Conservation (phyloP, 1,284 basidiomycete species). For the Schizophyllum amplum region DNA sequence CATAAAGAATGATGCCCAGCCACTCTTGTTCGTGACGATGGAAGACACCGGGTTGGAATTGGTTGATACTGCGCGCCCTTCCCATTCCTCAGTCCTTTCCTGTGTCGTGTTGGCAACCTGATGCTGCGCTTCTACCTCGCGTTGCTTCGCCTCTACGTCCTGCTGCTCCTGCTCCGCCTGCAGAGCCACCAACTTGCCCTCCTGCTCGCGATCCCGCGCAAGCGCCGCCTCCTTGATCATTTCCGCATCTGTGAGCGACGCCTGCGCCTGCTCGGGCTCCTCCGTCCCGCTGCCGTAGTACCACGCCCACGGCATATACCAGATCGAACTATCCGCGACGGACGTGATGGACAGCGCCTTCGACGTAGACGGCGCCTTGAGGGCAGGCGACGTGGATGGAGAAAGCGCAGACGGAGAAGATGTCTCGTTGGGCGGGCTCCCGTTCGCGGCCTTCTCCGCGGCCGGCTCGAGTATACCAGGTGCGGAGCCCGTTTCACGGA, state of each 20-base stretch:
- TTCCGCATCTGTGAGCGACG: slow-evolving; percentile 21
- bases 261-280: neutral
- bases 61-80: too few species aligned
- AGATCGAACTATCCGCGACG: slow-evolving; percentile 17
- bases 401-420: too few species aligned
- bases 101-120: too few species aligned
- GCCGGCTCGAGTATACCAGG: too few species aligned
- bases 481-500: too few species aligned
- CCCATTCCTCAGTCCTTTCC: too few species aligned
- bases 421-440: too few species aligned
- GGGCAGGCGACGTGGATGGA: too few species aligned
- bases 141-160: neutral
- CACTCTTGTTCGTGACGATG: slow-evolving; percentile 28
- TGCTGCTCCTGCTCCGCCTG: neutral
- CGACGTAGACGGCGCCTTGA: too few species aligned
- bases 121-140: too few species aligned
- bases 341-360: neutral
- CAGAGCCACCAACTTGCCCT: slow-evolving; percentile 4
- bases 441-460: too few species aligned
- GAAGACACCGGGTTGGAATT: slow-evolving; percentile 21
- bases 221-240: slow-evolving; percentile 36
- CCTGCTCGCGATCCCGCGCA: slow-evolving; percentile 19
- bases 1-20: slow-evolving; percentile 56
- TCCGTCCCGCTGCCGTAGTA: slow-evolving; percentile 10
- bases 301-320: slow-evolving; percentile 39